Percentiles rank a stretch among this genome's conserved stretches.
These are phyloP conservation scores for Ceratobasidium sp. DNA, from an alignment of 1,284 basidiomycete species.

Conservation along the genomic window DNA sequence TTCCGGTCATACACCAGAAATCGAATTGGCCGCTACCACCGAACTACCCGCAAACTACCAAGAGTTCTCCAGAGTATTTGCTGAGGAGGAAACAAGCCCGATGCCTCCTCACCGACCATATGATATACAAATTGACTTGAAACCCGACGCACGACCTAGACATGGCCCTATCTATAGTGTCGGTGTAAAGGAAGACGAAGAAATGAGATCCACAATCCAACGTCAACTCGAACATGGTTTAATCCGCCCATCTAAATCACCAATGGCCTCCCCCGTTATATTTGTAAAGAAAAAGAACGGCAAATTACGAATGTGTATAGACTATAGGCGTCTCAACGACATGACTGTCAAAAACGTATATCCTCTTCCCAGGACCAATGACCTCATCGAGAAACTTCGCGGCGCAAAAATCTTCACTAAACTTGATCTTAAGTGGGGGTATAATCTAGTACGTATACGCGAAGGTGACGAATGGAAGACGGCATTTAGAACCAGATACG, in stretches of 20 bases:
- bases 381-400: slow-evolving; percentile 53
- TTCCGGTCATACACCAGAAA: background rate
- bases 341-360: slow-evolving; percentile 47
- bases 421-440: slow-evolving; percentile 55
- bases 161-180: slow-evolving; percentile 4
- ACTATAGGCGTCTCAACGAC: slow-evolving; percentile 60
- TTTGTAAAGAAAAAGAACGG: slow-evolving; percentile 67
- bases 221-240: slow-evolving; percentile 33
- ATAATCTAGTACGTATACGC: slow-evolving; percentile 55
- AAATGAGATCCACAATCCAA: slow-evolving; percentile 25
- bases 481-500: slow-evolving; percentile 58
- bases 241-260: slow-evolving; percentile 58
- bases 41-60: slow-evolving; percentile 44
- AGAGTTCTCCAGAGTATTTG: slow-evolving; percentile 46
- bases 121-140: slow-evolving; percentile 48
- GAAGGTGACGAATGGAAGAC: slow-evolving; percentile 58
- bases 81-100: slow-evolving; percentile 30
- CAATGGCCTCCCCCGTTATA: slow-evolving; percentile 61
- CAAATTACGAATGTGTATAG: slow-evolving; percentile 59
- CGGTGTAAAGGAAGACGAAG: slow-evolving; percentile 17
- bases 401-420: slow-evolving; percentile 54
- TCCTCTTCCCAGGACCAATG: slow-evolving; percentile 52
- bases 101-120: slow-evolving; percentile 48
- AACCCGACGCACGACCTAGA: background rate
- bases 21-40: background rate